These are phyloP conservation scores for Chlamydomonas applanata DNA, from an alignment of 139 green algal species.

Conservation along the genomic window DNA sequence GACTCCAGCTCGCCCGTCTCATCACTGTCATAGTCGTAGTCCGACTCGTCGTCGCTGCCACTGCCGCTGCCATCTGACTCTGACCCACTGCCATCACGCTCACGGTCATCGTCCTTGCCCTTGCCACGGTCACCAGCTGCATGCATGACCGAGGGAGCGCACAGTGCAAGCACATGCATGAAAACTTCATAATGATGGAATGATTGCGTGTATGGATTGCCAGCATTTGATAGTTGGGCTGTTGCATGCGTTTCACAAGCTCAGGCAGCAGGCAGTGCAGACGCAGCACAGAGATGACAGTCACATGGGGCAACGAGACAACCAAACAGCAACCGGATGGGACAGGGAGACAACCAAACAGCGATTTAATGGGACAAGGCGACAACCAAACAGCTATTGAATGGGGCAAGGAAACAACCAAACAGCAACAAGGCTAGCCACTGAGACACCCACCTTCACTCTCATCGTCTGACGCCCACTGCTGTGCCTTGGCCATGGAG, in stretches of 20 bases:
- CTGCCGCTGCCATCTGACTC: not conserved
- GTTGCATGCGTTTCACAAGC: no score
- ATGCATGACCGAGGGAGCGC: not conserved
- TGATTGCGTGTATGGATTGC: no score
- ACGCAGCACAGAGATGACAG: no score
- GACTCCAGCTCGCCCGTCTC: conserved; percentile 27
- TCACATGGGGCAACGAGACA: no score
- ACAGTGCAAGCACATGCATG: not conserved
- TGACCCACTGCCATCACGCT: not conserved
- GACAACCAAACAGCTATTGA: not conserved
- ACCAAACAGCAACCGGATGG: no score
- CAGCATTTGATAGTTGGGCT: no score
- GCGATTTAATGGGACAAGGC: not conserved
- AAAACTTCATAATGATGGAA: no score
- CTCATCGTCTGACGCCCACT: conserved; percentile 27
- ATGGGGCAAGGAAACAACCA: not conserved
- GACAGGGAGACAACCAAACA: not conserved
- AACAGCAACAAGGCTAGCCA: not conserved
- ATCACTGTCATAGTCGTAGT: conserved; percentile 34
- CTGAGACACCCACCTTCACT: conserved; percentile 9
- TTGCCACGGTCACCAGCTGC: conserved; percentile 2
- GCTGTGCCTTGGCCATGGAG: conserved; percentile 22
- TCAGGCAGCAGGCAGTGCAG: no score
- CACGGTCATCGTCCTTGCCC: not conserved
- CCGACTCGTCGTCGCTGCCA: conserved; percentile 13